A percentile compares a stretch with the other conserved stretches of the same genome.
Conservation (phyloP, 2,329 filamentous ascomycete species). For the Lachnellula cervina region DNA sequence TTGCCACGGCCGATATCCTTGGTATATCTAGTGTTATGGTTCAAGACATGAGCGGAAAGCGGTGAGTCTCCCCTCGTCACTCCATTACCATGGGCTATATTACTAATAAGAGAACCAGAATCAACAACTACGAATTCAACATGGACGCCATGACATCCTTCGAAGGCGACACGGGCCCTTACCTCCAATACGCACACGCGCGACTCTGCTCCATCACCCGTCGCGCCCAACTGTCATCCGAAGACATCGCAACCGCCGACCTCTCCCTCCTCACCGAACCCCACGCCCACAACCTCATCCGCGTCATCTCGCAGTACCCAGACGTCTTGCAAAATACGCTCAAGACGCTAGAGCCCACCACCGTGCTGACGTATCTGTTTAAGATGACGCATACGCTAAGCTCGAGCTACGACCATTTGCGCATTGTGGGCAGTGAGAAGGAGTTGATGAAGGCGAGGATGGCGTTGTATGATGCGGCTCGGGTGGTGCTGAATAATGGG, state of each 20-base stretch:
- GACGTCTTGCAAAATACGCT: conserved; percentile 80
- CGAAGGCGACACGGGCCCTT: conserved; percentile 80
- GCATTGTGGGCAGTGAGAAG: conserved; percentile 73
- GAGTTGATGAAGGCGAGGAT: conserved; percentile 67
- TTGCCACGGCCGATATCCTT: conserved; percentile 75
- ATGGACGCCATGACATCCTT: conserved; percentile 79
- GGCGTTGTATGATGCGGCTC: conserved; percentile 72
- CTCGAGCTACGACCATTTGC: conserved; percentile 75
- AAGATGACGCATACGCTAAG: conserved; percentile 80
- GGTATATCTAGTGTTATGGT: conserved; percentile 97
- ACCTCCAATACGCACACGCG: conserved; percentile 78
- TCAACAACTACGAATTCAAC: conserved; percentile 68
- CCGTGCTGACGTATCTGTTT: conserved; percentile 67
- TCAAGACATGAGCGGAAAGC: conserved; percentile 95
- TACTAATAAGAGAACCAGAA: conserved; percentile 34
- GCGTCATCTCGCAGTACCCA: conserved; percentile 77
- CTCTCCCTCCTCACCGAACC: conserved; percentile 64
- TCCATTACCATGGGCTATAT: background rate
- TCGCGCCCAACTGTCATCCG: conserved; percentile 47
- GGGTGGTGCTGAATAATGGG: conserved; percentile 73
- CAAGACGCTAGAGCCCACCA: conserved; percentile 73
- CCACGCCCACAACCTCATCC: conserved; percentile 68
- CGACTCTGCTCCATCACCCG: conserved; percentile 63
- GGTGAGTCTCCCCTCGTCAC: conserved; percentile 47
- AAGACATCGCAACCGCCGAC: conserved; percentile 60